Evolutionary conservation across 1,139 yeast genomes (phyloP).

Genomic region (Barnettozyma hawaiiensis): DNA sequence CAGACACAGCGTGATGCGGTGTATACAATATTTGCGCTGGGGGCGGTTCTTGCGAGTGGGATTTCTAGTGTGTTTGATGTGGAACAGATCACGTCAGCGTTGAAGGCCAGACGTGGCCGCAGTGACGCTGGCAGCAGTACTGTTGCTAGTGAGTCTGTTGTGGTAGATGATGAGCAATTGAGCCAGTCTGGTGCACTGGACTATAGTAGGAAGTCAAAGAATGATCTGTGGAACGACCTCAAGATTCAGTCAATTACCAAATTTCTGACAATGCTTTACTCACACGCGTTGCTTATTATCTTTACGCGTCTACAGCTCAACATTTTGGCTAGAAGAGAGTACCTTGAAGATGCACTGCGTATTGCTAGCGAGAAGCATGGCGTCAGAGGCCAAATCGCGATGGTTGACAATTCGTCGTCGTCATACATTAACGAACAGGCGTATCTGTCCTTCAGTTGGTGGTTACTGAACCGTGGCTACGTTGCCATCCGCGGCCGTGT

Average conservation of each 20-base stretch:
- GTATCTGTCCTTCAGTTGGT: slow-evolving; percentile 86
- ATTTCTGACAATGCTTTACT: slow-evolving; percentile 64
- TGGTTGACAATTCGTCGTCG: slow-evolving; percentile 27
- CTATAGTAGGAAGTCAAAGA: slow-evolving; percentile 46
- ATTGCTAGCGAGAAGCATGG: slow-evolving; percentile 45
- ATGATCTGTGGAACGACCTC: slow-evolving; percentile 81
- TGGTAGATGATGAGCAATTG: slow-evolving; percentile 5
- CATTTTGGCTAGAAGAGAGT: slow-evolving; percentile 80
- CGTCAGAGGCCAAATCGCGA: slow-evolving; percentile 16
- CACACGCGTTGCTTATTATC: slow-evolving; percentile 62
- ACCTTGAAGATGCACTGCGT: slow-evolving; percentile 70
- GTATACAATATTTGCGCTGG: slow-evolving; percentile 74
- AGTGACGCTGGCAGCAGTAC: slow-evolving; percentile 8
- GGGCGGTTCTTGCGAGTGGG: slow-evolving; percentile 71
- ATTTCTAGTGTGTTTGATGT: slow-evolving; percentile 61
- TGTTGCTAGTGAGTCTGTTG: slow-evolving; percentile 13
- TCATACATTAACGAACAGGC: slow-evolving; percentile 66
- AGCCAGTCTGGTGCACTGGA: background rate
- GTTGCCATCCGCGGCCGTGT: slow-evolving; percentile 47
- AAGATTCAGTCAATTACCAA: slow-evolving; percentile 73
- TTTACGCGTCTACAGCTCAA: slow-evolving; percentile 83
- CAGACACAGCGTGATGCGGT: slow-evolving; percentile 93
- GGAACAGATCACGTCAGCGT: slow-evolving; percentile 43
- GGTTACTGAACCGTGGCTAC: slow-evolving; percentile 91
- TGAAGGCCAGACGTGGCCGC: slow-evolving; percentile 7